Base-by-base conservation (phyloP, 208 protist species). In the Pavlovales sp. region DNA sequence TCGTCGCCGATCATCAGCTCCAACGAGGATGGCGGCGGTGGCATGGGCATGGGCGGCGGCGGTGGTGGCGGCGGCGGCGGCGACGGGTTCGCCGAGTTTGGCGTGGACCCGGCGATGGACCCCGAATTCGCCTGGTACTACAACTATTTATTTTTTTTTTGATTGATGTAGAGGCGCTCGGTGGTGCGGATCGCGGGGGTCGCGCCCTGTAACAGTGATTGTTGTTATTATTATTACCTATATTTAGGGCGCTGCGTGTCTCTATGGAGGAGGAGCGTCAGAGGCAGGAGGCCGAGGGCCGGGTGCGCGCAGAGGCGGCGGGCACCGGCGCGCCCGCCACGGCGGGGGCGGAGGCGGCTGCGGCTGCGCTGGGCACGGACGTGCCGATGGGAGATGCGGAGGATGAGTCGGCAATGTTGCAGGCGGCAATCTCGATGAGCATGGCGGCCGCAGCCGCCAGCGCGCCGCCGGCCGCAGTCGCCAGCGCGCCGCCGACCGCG, bases 111-210 rank as follows among this genome's bases (percentile, higher is more conserved):
- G 5, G 96, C 93, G 79, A 90, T 95, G 28, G 96, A 98, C 88
- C 97, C 96, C 0, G 96, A 98, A 78, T 93, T 98, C 30, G 96
- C 96, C 36, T 98, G 96, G 96, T n/a, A n/a, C n/a, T n/a, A n/a
- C n/a, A n/a, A n/a, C n/a, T 32, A 86, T 22, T 79, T 77, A 41
- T 39, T 79, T 79, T 79, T 34, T 34, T n/a, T 79, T 39, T 37
- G 22, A 39, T 39, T 11, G 14, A 14, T 79, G 34, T 39, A 79
- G 76, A n/a, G n/a, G n/a, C n/a, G n/a, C n/a, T n/a, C n/a, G n/a
- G n/a, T n/a, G n/a, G n/a, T n/a, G n/a, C n/a, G n/a, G n/a, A n/a
- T n/a, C n/a, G n/a, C n/a, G n/a, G n/a, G n/a, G n/a, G n/a, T n/a
- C n/a, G n/a, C n/a, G n/a, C n/a, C n/a, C n/a, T n/a, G n/a, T n/a